Conservation (phyloP, 208 protist genomes). For the Borovskyia barvae region DNA sequence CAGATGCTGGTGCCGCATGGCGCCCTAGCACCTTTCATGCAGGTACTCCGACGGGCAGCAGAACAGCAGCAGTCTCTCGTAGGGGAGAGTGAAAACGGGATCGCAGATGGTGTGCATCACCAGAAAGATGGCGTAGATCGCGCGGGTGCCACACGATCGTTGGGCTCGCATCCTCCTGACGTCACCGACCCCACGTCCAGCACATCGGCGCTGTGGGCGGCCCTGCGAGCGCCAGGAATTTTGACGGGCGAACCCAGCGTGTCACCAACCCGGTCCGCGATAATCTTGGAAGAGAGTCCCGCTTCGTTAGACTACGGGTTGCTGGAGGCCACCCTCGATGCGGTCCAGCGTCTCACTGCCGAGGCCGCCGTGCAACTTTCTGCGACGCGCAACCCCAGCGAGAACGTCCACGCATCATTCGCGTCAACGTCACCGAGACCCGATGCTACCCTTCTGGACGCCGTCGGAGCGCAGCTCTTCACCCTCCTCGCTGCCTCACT, state of each 20-base stretch:
- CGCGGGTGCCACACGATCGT: too few species aligned
- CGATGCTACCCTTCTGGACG: neutral
- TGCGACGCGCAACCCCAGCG: neutral
- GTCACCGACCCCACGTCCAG: too few species aligned
- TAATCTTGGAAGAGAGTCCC: slow-evolving; percentile 30
- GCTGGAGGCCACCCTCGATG: slow-evolving; percentile 48
- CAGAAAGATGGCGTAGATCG: too few species aligned
- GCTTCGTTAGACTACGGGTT: slow-evolving; percentile 53
- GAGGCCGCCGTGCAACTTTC: slow-evolving; percentile 36
- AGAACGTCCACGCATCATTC: too few species aligned
- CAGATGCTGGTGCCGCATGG: slow-evolving; percentile 37
- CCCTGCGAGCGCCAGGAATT: slow-evolving; percentile 15
- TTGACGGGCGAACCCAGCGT: neutral
- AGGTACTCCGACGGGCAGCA: slow-evolving; percentile 11
- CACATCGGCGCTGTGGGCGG: slow-evolving; percentile 10
- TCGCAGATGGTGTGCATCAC: too few species aligned
- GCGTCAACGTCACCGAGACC: neutral
- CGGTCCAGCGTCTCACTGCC: slow-evolving; percentile 42
- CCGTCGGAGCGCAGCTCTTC: slow-evolving; percentile 29
- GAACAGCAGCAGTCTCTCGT: slow-evolving; percentile 3
- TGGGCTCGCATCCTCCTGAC: too few species aligned
- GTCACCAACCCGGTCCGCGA: neutral
- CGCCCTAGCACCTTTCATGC: slow-evolving; percentile 22
- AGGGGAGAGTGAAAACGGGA: too few species aligned
- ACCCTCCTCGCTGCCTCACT: slow-evolving; percentile 38